Evolutionary conservation across 73 alveolate genomes (phyloP), one percentile per base, ranked within the genome.

Genomic region (Tetrahymena malaccensis): DNA sequence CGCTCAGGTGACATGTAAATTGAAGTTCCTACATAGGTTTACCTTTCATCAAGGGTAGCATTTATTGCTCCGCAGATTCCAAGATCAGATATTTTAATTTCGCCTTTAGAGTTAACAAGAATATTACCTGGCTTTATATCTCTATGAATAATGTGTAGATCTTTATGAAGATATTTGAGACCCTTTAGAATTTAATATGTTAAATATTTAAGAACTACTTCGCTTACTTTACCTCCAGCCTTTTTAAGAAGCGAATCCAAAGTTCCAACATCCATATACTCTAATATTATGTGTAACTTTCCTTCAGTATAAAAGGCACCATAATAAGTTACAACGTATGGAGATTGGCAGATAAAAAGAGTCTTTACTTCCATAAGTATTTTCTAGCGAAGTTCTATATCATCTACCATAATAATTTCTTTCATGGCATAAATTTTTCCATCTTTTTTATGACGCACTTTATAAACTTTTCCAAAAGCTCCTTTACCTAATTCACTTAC

Each of bases 241-340:
- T 95, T 95, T 83, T 98, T 97, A 35, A 98, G 96, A 19, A 98
- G 93, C 34, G 97, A 94, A 25, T 96, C 98, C 34, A 99, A 95
- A 83, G 99, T 96, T 35, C 99, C 99, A 85, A 97, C 95, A 96
- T 99, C 99, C 99, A 99, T 99, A 93, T 96, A 98, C 95, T 99
- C 99, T 55, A 99, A 96, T 50, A 98, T 97, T 13, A 99, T 96
- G 94, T 97, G 98, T 3, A 98, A 99, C 38, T 97, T 96, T 35
- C 99, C 99, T 98, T 98, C 99, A 83, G 98, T 98, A 96, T 97
- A 99, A 93, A 96, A 96, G 10, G 99, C 99, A 12, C 99, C 99
- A 96, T 98, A 98, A 96, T 98, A 99, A 94, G 98, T 96, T 22
- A 99, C 99, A 37, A 99, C 94, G 95, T 98, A 98, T 11, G 98